Base-by-base conservation (phyloP, 1,284 basidiomycete genomes). In the Fomitopsis palustris region DNA sequence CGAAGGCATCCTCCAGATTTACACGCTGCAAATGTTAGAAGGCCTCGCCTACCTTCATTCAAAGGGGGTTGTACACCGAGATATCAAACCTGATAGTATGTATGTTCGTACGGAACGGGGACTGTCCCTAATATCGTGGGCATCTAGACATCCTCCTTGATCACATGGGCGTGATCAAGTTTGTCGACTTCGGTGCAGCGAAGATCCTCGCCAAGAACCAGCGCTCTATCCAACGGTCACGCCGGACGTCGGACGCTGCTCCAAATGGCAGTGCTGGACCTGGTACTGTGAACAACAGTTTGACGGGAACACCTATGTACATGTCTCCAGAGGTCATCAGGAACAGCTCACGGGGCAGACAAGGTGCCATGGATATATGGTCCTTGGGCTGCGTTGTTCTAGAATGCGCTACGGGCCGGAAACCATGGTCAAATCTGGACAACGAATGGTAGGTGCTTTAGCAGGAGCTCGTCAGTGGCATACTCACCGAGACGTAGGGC, bases 271-370 rank as follows among this genome's bases (percentile, higher is more conserved):
- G 62, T 10, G 63, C 71, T 16, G 70, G 67, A 23, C 10, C 31
- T 35, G 79, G 78, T 53, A 77, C 77, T 16, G 81, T 84, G 74
- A 92, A 91, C 74, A 92, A 92, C 75, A 93, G 92, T 70, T 78
- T 98, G 35, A 98, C 96, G 2, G 97, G 97, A 14, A 99, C 97
- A 19, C 97, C 97, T 0, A 99, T 99, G 96, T 99, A 99, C 76
- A 98, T 99, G 93, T 96, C 95, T 10, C 97, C 97, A 1, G 97
- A 99, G 72, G 90, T 98, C 53, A 99, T 99, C 79, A 95, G 98
- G 76, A 95, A 90, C 67, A 91, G 93, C 66, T 87, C 81, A 65
- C 86, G 89, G 17, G 93, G 94, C 31, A 82, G 90, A 57, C 87
- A 93, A 61, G 96, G 96, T n/a, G 95, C 97, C 2, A 97, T 98